Percentiles rank a stretch among this genome's conserved stretches.
Evolutionary conservation across 805 yeast species (phyloP).

Genomic region (Wickerhamiella lipophila): DNA sequence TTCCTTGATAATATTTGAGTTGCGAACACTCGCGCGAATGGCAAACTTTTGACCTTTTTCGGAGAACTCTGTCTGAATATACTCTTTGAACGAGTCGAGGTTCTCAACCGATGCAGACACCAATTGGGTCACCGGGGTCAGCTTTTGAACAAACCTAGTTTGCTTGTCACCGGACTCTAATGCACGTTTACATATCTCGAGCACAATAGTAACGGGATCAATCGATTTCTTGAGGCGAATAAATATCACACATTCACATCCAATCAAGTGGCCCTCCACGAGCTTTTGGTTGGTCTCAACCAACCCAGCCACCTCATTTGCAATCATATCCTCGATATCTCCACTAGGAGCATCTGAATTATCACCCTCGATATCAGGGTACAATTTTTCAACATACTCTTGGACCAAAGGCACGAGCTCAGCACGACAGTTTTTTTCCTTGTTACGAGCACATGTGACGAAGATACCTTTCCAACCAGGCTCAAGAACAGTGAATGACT

Average conservation of each 20-base stretch:
- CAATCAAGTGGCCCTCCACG: conserved; percentile 22
- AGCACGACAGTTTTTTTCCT: conserved; percentile 36
- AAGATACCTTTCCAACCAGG: conserved; percentile 81
- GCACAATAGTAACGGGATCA: conserved; percentile 61
- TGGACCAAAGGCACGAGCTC: conserved; percentile 20
- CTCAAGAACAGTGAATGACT: conserved; percentile 34
- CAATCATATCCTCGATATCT: conserved; percentile 61
- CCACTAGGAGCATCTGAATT: conserved; percentile 30
- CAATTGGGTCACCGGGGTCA: conserved; percentile 69
- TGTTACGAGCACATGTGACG: conserved; percentile 75
- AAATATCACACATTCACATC: conserved; percentile 49
- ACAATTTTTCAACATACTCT: conserved; percentile 28
- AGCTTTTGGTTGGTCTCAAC: conserved; percentile 29
- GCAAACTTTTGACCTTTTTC: conserved; percentile 46
- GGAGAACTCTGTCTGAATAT: conserved; percentile 62
- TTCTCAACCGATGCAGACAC: conserved; percentile 62
- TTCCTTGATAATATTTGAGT: conserved; percentile 60
- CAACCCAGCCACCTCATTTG: conserved; percentile 49
- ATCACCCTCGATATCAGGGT: conserved; percentile 27
- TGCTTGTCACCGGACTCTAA: conserved; percentile 36
- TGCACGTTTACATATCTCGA: conserved; percentile 49
- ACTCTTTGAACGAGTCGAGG: conserved; percentile 41
- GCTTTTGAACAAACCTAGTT: conserved; percentile 63
- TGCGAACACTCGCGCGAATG: conserved; percentile 64
- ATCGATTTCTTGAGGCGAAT: conserved; percentile 70